Percentiles rank a stretch among this genome's conserved stretches.
These are phyloP conservation scores for Dendrobium officinale DNA, from an alignment of 106 monocot genomes.

Conservation along the genomic window DNA sequence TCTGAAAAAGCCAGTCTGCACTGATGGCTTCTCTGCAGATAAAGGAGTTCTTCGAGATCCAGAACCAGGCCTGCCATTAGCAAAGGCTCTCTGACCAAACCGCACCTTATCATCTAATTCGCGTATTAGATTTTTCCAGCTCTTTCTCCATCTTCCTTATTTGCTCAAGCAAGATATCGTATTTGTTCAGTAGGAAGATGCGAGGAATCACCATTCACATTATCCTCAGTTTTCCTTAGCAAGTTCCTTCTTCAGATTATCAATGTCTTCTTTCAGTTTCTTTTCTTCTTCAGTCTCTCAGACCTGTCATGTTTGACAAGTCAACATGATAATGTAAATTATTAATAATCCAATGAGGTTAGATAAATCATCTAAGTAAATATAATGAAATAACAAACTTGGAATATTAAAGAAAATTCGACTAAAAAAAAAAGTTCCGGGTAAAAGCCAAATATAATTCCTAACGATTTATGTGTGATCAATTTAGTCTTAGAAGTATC, in stretches of 20 bases:
- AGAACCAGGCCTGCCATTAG: slow-evolving; percentile 48
- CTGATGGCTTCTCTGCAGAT: slow-evolving; percentile 37
- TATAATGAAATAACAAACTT: background rate
- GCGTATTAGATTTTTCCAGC: slow-evolving; percentile 42
- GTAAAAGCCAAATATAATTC: no score
- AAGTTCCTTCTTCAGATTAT: slow-evolving; percentile 39
- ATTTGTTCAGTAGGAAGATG: slow-evolving; percentile 33
- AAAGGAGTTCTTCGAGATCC: slow-evolving; percentile 29
- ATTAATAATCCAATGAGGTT: background rate
- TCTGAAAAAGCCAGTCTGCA: slow-evolving; percentile 48
- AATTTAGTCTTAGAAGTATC: no score
- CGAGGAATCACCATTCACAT: slow-evolving; percentile 14
- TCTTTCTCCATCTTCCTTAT: slow-evolving; percentile 53
- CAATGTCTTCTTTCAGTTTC: slow-evolving; percentile 66
- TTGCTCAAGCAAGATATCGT: slow-evolving; percentile 21
- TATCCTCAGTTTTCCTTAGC: slow-evolving; percentile 19
- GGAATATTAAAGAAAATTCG: background rate
- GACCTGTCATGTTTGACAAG: slow-evolving; percentile 33
- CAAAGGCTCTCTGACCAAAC: slow-evolving; percentile 46
- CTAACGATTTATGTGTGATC: no score
- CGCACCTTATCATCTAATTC: slow-evolving; percentile 79
- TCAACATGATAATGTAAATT: background rate
- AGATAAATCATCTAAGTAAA: background rate
- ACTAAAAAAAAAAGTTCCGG: no score
- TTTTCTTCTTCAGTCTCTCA: slow-evolving; percentile 76